Base-by-base conservation (phyloP, 2,329 filamentous ascomycete genomes). In the Clonostachys sp. region DNA sequence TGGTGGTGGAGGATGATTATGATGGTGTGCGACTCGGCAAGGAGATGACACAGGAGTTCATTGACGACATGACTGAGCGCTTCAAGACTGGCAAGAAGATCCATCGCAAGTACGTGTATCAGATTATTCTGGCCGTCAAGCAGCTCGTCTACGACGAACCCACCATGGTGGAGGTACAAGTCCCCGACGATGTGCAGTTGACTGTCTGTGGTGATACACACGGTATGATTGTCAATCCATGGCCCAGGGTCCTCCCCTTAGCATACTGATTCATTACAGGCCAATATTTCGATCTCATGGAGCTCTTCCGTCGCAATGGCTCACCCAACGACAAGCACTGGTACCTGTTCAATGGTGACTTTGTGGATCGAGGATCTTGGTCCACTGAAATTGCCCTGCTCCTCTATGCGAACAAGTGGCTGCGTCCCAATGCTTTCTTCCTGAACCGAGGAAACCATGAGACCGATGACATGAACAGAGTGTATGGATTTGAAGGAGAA, bases 121-220 rank as follows among this genome's bases (percentile, higher is more conserved):
- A 96, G 72, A 99, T 99, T 62, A 80, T 99, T 58, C 73, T 96
- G 57, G 88, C 89, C 6, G 89, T 95, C 57, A 90, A 88, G 74
- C 86, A 96, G 53, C 80, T 99, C 49, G 86, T 96, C 42, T 91
- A 92, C 65, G 84, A 91, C 46, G 94, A 99, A 71, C 80, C 92
- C 14, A 99, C 94, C 24, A 96, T 99, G 94, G 91, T 96, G 24
- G 94, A 99, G 71, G 81, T 94, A 62, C 81, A 89, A 44, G 83
- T 99, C 47, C 82, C 86, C 6, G 72, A 88, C 42, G 90, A 85
- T 48, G 83, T 86, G 49, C 81, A 86, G 61, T 75, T 99, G 59
- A 99, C 94, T 3, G 91, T 99, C 47, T 99, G 94, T 62, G 94
- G 94, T 66, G 94, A 99, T 65, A 99, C 94, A 6, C 94, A 99